These are phyloP conservation scores for Bipolaris cookei DNA, from an alignment of 2,329 filamentous ascomycete species.

Conservation along the genomic window DNA sequence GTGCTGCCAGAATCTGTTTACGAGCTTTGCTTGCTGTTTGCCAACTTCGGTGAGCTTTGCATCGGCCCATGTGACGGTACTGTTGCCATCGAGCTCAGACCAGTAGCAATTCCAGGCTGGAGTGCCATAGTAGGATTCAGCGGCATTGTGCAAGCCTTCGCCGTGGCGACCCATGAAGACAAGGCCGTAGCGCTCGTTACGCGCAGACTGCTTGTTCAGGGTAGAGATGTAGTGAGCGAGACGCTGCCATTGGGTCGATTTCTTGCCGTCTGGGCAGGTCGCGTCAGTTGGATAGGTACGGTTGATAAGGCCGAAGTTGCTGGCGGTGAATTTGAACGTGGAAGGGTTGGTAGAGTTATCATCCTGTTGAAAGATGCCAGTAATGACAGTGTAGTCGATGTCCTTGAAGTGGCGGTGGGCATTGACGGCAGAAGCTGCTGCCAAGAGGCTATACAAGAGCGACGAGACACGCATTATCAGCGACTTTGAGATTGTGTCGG, in stretches of 20 bases:
- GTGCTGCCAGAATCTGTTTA: constrained; percentile 65
- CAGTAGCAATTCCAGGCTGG: constrained; percentile 75
- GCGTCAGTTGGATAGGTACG: constrained; percentile 65
- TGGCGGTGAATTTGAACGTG: constrained; percentile 56
- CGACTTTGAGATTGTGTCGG: not conserved
- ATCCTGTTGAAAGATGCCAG: constrained; percentile 70
- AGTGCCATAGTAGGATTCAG: constrained; percentile 70
- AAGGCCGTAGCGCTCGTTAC: constrained; percentile 66
- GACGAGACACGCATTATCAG: constrained; percentile 27
- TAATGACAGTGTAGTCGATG: constrained; percentile 66
- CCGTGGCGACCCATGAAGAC: constrained; percentile 74
- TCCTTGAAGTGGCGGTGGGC: constrained; percentile 38
- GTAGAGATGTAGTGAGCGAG: constrained; percentile 64
- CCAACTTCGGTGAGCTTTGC: constrained; percentile 66
- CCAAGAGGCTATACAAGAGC: constrained; percentile 25
- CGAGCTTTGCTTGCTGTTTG: constrained; percentile 62
- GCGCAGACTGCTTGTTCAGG: constrained; percentile 58
- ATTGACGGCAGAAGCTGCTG: constrained; percentile 22
- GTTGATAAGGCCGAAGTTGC: constrained; percentile 71
- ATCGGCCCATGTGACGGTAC: constrained; percentile 67
- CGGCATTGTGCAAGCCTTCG: constrained; percentile 70
- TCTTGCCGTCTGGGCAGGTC: constrained; percentile 41
- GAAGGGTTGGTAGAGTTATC: constrained; percentile 61
- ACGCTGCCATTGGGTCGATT: constrained; percentile 68
- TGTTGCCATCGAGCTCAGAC: constrained; percentile 68